Conservation (phyloP, 2,329 filamentous ascomycete genomes). For the Penicillium concentricum region DNA sequence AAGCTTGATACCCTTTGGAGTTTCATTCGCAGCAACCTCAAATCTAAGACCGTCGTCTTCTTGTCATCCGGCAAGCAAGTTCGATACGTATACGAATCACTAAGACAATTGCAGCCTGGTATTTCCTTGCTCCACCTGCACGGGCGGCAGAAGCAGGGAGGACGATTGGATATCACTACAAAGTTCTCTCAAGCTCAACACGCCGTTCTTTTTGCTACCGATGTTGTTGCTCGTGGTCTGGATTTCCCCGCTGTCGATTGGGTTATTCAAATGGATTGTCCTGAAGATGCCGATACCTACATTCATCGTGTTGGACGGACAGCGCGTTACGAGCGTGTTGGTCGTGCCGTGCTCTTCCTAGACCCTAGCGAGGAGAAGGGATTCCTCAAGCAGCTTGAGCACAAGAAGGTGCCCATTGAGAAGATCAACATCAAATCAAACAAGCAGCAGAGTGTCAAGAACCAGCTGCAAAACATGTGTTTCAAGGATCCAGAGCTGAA, state of each 20-base stretch:
- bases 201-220: conserved; percentile 89
- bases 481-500: conserved; percentile 94
- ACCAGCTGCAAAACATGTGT: conserved; percentile 88
- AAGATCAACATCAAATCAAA: conserved; percentile 82
- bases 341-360: conserved; percentile 84
- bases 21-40: conserved; percentile 86
- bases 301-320: conserved; percentile 95
- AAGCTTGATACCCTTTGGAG: conserved; percentile 92
- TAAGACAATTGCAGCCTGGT: conserved; percentile 90
- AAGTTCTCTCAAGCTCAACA: conserved; percentile 78
- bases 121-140: conserved; percentile 90
- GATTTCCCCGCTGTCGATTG: conserved; percentile 97
- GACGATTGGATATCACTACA: conserved; percentile 80
- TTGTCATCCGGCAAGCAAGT: conserved; percentile 95
- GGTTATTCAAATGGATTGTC: conserved; percentile 98
- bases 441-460: conserved; percentile 83
- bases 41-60: conserved; percentile 94
- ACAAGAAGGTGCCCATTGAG: conserved; percentile 86
- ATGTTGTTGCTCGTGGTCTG: conserved; percentile 88
- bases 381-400: conserved; percentile 81
- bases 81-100: conserved; percentile 89
- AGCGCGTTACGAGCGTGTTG: conserved; percentile 85
- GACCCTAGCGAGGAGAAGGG: conserved; percentile 88
- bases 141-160: conserved; percentile 88
- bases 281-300: conserved; percentile 95